Conservation (phyloP, 2,329 filamentous ascomycete genomes). For the Colletotrichum caudatum region DNA sequence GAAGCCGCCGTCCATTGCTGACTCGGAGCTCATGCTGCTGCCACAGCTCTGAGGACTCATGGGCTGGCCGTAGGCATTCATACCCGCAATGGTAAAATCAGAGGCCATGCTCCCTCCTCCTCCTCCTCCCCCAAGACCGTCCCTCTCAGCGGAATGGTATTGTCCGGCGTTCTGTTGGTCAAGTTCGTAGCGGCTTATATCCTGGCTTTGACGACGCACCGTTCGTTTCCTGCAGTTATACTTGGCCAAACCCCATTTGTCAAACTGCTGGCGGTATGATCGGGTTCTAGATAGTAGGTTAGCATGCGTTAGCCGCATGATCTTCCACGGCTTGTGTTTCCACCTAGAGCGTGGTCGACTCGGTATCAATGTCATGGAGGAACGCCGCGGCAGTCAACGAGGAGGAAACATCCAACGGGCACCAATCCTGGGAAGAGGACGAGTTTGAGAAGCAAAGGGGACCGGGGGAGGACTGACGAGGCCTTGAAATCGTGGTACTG, state of each 20-base stretch:
- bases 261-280: slow-evolving; percentile 62
- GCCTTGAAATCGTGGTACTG: slow-evolving; percentile 55
- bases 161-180: neutral
- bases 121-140: neutral
- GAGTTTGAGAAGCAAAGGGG: neutral
- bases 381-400: neutral
- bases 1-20: neutral
- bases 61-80: neutral
- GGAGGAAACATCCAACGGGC: neutral
- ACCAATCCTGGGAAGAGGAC: no score
- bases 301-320: neutral
- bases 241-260: slow-evolving; percentile 60
- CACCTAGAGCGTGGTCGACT: neutral
- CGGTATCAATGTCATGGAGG: neutral
- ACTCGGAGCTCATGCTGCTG: slow-evolving; percentile 7
- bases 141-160: neutral
- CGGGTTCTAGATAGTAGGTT: slow-evolving; percentile 49
- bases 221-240: slow-evolving; percentile 59
- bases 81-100: neutral
- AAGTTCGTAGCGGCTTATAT: neutral
- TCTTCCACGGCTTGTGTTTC: neutral
- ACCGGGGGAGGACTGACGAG: slow-evolving; percentile 50
- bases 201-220: slow-evolving; percentile 43
- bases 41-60: slow-evolving; percentile 9
- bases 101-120: neutral